Conservation (phyloP, 2,329 filamentous ascomycete genomes). For the Fusarium armeniacum region DNA sequence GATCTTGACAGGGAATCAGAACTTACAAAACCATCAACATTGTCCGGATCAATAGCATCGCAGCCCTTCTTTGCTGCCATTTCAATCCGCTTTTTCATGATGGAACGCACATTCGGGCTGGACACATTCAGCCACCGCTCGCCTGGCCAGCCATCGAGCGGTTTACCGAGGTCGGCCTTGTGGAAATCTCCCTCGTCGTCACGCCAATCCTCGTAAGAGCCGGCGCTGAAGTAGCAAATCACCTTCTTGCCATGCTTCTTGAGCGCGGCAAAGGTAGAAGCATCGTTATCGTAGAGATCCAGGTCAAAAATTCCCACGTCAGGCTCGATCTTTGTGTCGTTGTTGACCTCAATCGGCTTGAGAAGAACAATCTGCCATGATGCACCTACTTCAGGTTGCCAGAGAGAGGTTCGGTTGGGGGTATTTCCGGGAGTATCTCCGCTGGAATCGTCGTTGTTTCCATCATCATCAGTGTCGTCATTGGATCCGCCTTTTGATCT, state of each 20-base stretch:
- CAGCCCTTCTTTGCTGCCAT: slow-evolving; percentile 74
- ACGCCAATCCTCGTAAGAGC: slow-evolving; percentile 75
- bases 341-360: slow-evolving; percentile 59
- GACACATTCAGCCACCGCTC: slow-evolving; percentile 76
- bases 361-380: slow-evolving; percentile 74
- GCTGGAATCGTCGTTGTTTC: neutral
- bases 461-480: neutral
- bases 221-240: slow-evolving; percentile 82
- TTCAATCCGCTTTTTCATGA: slow-evolving; percentile 73
- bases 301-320: slow-evolving; percentile 66
- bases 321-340: slow-evolving; percentile 52
- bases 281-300: slow-evolving; percentile 68
- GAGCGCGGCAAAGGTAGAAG: slow-evolving; percentile 65
- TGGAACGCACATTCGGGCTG: slow-evolving; percentile 69
- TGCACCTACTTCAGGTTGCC: slow-evolving; percentile 66
- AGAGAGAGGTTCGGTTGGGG: slow-evolving; percentile 52
- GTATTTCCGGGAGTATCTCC: neutral
- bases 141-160: slow-evolving; percentile 73
- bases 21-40: slow-evolving; percentile 78
- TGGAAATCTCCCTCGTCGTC: slow-evolving; percentile 69
- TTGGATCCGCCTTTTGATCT: neutral
- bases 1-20: slow-evolving; percentile 46
- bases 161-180: slow-evolving; percentile 67
- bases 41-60: slow-evolving; percentile 67
- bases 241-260: slow-evolving; percentile 70